phyloP scores from a whole-genome alignment of 1,284 basidiomycete genomes.

The Cerrena zonata region DNA sequence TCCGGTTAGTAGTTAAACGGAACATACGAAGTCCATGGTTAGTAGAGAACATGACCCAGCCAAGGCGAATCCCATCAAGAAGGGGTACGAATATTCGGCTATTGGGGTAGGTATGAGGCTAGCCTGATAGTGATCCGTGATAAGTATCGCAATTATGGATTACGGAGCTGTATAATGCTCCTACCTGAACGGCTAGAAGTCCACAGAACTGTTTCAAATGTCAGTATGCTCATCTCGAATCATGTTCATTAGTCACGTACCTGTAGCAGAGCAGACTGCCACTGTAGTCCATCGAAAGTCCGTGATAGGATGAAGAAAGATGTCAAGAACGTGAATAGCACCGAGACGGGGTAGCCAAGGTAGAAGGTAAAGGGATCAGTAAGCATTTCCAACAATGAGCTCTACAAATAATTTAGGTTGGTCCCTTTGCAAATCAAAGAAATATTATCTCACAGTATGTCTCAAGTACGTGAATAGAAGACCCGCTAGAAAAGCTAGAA shows the following conservation, averaged over 20 bases:
- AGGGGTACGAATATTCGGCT: slow-evolving; percentile 4
- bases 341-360: slow-evolving; percentile 12
- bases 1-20: not conserved
- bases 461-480: slow-evolving; percentile 8
- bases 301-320: slow-evolving; percentile 9
- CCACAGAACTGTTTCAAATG: slow-evolving; percentile 11
- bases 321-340: slow-evolving; percentile 11
- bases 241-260: slow-evolving; percentile 11
- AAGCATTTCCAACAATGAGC: slow-evolving; percentile 5
- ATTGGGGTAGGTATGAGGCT: slow-evolving; percentile 2
- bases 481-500: slow-evolving; percentile 6
- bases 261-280: slow-evolving; percentile 21
- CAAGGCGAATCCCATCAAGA: slow-evolving; percentile 6
- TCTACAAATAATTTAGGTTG: slow-evolving; percentile 1
- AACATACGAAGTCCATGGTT: slow-evolving; percentile 8
- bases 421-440: not conserved
- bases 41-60: slow-evolving; percentile 7
- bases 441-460: slow-evolving; percentile 9
- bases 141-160: not conserved
- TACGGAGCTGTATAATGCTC: slow-evolving; percentile 1
- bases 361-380: slow-evolving; percentile 12
- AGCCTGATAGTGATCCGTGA: slow-evolving; percentile 1
- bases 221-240: not conserved
- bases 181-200: slow-evolving; percentile 17
- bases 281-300: slow-evolving; percentile 12